Conservation (phyloP, 2,329 filamentous ascomycete genomes). For the Nigrospora oryzae region DNA sequence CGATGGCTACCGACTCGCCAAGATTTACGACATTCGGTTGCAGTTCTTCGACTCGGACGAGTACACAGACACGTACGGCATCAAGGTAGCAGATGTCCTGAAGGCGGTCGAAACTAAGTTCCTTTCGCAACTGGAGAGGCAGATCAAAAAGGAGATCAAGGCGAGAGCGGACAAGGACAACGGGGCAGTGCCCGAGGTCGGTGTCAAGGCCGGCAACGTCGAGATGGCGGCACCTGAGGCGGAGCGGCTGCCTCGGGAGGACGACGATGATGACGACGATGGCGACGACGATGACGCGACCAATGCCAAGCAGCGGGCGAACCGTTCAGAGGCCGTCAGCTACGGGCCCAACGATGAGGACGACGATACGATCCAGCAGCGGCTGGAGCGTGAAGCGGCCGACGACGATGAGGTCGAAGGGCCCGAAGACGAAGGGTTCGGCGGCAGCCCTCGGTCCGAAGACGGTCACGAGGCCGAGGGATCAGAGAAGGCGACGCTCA, state of each 20-base stretch:
- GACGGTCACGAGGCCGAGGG: conserved; percentile 26
- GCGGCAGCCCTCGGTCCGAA: conserved; percentile 37
- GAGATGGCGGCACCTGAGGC: conserved; percentile 36
- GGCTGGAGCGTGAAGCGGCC: conserved; percentile 50
- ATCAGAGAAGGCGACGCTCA: conserved; percentile 13
- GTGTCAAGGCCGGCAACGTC: conserved; percentile 41
- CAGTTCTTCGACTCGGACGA: conserved; percentile 79
- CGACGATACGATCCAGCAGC: conserved; percentile 65
- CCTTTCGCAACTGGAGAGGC: conserved; percentile 59
- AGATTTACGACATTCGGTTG: conserved; percentile 75
- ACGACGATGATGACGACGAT: conserved; percentile 61
- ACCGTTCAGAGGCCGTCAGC: conserved; percentile 73
- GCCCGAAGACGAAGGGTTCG: conserved; percentile 44
- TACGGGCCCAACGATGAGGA: conserved; percentile 93
- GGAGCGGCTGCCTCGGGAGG: conserved; percentile 28
- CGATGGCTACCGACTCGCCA: conserved; percentile 60
- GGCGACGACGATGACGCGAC: conserved; percentile 74
- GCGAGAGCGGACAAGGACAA: conserved; percentile 61
- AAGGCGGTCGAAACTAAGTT: conserved; percentile 74
- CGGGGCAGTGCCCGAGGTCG: conserved; percentile 69
- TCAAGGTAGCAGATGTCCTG: conserved; percentile 69
- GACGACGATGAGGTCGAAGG: conserved; percentile 54
- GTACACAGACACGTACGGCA: conserved; percentile 80
- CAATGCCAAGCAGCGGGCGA: conserved; percentile 63
- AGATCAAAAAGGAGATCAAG: conserved; percentile 73